Evolutionary conservation across 495 filamentous ascomycete species (phyloP).

Genomic region (Xanthoparmelia taractica): DNA sequence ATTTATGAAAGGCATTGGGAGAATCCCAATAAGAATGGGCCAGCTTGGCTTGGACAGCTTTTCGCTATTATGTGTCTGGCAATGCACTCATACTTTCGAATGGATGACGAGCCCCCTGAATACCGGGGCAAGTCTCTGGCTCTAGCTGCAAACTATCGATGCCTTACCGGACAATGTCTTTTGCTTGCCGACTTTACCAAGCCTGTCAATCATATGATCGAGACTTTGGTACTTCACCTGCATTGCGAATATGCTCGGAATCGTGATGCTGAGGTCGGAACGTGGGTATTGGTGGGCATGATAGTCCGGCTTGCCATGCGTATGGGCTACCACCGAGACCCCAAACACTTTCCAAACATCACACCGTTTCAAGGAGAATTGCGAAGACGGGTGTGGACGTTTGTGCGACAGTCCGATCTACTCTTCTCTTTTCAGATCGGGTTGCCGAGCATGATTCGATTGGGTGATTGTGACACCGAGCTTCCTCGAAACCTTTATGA

Average conservation of each 20-base stretch:
- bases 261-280: conserved; percentile 69
- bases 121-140: conserved; percentile 62
- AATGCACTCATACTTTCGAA: conserved; percentile 81
- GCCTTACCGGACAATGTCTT: conserved; percentile 79
- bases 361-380: conserved; percentile 87
- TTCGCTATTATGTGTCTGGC: conserved; percentile 85
- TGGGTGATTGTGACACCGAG: conserved; percentile 74
- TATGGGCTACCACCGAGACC: conserved; percentile 94
- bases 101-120: conserved; percentile 87
- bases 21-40: conserved; percentile 66
- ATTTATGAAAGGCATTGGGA: conserved; percentile 79
- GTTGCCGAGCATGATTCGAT: conserved; percentile 79
- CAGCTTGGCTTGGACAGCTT: conserved; percentile 84
- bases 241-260: conserved; percentile 72
- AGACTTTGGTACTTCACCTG: conserved; percentile 78
- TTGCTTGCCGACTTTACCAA: conserved; percentile 85
- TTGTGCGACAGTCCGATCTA: conserved; percentile 72
- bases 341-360: conserved; percentile 73
- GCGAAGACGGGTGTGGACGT: conserved; percentile 79
- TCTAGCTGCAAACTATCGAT: conserved; percentile 70
- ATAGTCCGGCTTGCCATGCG: conserved; percentile 80
- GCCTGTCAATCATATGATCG: conserved; percentile 76
- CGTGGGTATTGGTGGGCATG: conserved; percentile 76
- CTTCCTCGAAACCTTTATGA: conserved; percentile 88
- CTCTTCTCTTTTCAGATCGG: conserved; percentile 88